Evolutionary conservation across 2,329 filamentous ascomycete genomes (phyloP).

Genomic region (Venturia asperata): DNA sequence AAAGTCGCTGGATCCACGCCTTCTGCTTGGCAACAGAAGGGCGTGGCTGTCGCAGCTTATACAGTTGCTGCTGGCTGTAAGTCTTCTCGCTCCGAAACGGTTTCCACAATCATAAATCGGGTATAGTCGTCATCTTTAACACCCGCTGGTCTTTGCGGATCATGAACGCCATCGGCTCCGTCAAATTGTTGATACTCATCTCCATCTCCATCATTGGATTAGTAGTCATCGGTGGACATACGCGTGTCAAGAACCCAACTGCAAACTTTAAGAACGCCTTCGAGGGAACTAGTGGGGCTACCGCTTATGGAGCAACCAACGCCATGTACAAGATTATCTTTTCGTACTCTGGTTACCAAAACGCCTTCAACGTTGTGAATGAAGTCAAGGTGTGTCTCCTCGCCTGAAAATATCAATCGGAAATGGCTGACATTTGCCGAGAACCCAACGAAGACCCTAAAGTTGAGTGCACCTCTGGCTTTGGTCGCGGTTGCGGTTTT

Average conservation of each 20-base stretch:
- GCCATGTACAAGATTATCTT: constrained; percentile 55
- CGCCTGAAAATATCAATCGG: not conserved
- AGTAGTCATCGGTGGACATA: constrained; percentile 53
- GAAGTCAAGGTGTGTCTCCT: constrained; percentile 41
- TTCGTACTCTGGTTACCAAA: constrained; percentile 59
- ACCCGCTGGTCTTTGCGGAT: constrained; percentile 27
- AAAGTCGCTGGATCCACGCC: not conserved
- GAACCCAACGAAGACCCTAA: constrained; percentile 48
- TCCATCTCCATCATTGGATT: constrained; percentile 48
- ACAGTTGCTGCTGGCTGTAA: constrained; percentile 50
- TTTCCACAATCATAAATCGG: not conserved
- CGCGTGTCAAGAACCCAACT: constrained; percentile 43
- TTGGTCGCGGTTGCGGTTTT: constrained; percentile 52
- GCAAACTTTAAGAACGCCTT: constrained; percentile 52
- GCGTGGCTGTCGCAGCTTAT: constrained; percentile 40
- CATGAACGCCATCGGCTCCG: constrained; percentile 49
- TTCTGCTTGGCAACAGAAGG: constrained; percentile 4
- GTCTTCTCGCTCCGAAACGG: constrained; percentile 21
- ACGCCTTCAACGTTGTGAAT: constrained; percentile 55
- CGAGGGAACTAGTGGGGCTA: not conserved
- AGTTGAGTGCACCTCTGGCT: constrained; percentile 51
- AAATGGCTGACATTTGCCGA: not conserved
- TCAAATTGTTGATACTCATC: constrained; percentile 57
- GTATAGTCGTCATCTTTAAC: not conserved
- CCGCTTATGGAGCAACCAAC: constrained; percentile 22